Evolutionary conservation across 768 basidiomycete genomes (phyloP).

Genomic region (Filobasidium floriforme): DNA sequence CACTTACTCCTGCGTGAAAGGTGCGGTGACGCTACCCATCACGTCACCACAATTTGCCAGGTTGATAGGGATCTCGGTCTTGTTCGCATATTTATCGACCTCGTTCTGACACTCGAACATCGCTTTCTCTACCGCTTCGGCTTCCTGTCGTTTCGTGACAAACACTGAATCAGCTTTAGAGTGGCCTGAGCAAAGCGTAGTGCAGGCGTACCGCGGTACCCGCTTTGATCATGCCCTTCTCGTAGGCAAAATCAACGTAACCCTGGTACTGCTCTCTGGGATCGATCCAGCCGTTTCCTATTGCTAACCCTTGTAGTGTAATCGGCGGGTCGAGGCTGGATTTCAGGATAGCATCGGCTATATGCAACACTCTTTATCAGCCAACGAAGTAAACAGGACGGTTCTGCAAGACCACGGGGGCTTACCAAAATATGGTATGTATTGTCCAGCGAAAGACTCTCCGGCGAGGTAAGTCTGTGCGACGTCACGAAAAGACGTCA

Average conservation of each 20-base stretch:
- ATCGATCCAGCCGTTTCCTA: constrained; percentile 99
- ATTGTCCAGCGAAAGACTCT: constrained; percentile 95
- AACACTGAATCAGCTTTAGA: not conserved
- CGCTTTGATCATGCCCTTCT: constrained; percentile 67
- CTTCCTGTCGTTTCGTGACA: constrained; percentile 49
- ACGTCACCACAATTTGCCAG: constrained; percentile 58
- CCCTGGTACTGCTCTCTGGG: constrained; percentile 77
- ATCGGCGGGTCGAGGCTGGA: constrained; percentile 53
- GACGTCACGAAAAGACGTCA: not conserved
- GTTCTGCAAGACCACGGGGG: too few relatives aligned
- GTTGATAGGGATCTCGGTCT: constrained; percentile 47
- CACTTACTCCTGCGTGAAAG: constrained; percentile 46
- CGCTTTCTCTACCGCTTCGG: constrained; percentile 54
- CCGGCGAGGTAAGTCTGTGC: constrained; percentile 85
- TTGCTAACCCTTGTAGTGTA: constrained; percentile 70
- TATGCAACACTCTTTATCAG: too few relatives aligned
- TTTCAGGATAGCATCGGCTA: constrained; percentile 68
- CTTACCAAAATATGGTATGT: constrained; percentile 87
- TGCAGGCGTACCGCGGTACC: constrained; percentile 56
- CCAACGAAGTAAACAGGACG: too few relatives aligned
- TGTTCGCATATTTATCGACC: constrained; percentile 40
- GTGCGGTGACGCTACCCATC: constrained; percentile 47
- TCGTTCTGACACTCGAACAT: constrained; percentile 58
- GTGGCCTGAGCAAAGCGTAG: not conserved
- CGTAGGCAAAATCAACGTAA: constrained; percentile 76